Percentiles rank a stretch among this genome's conserved stretches.
Conservation (phyloP, 2,329 filamentous ascomycete genomes). For the Neonectria faginata region DNA sequence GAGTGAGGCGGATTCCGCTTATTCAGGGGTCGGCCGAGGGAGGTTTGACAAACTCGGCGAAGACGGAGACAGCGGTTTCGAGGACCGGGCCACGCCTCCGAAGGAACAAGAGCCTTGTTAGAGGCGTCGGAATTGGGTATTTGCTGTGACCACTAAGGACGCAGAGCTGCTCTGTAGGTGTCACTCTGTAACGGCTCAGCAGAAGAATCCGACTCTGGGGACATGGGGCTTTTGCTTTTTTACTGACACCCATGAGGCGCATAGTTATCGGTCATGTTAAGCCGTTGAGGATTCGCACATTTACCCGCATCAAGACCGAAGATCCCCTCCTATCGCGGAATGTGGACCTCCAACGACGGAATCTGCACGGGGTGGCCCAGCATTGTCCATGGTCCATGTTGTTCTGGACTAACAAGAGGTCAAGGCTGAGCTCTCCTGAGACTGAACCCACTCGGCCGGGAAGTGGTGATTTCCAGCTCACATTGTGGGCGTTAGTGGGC, state of each 20-base stretch:
- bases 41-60: conserved; percentile 10
- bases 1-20: conserved; percentile 12
- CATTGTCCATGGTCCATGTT: background rate
- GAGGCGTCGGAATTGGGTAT: conserved; percentile 10
- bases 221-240: conserved; percentile 21
- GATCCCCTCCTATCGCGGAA: conserved; percentile 25
- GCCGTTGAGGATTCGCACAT: conserved; percentile 12
- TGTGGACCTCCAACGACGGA: conserved; percentile 14
- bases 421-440: conserved; percentile 23
- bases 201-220: background rate
- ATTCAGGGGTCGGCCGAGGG: conserved; percentile 15
- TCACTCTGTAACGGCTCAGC: conserved; percentile 11
- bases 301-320: conserved; percentile 15
- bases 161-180: conserved; percentile 27
- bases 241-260: conserved; percentile 9
- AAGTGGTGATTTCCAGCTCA: conserved; percentile 13
- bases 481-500: conserved; percentile 4
- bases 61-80: conserved; percentile 6
- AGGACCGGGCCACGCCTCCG: conserved; percentile 17
- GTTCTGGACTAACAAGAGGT: conserved; percentile 4
- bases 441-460: conserved; percentile 12
- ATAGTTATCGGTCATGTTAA: conserved; percentile 8
- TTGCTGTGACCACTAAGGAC: conserved; percentile 9
- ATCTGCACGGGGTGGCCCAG: conserved; percentile 14
- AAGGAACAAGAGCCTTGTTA: conserved; percentile 17